phyloP scores from a whole-genome alignment of 257 asterid genomes.

The Solanum sparsipilum region DNA sequence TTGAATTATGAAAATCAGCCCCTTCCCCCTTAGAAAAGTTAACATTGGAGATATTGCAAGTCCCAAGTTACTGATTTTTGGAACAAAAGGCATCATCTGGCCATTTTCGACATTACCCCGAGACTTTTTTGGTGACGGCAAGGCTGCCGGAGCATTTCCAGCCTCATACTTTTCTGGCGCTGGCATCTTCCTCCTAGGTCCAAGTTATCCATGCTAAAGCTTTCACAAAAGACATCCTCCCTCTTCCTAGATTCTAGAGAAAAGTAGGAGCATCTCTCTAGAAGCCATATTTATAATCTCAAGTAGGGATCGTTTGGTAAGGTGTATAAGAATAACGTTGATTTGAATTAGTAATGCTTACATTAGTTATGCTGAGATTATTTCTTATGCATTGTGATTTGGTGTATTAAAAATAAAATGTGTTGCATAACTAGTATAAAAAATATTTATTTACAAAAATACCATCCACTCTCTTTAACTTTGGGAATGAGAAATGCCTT shows the following conservation, averaged over 20 bases:
- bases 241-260: background rate
- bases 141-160: background rate
- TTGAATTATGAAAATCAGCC: background rate
- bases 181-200: background rate
- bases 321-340: background rate
- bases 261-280: background rate
- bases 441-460: too few relatives aligned
- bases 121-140: background rate
- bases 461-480: background rate
- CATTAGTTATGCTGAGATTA: background rate
- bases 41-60: background rate
- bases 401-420: background rate
- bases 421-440: too few relatives aligned
- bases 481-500: background rate
- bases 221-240: background rate
- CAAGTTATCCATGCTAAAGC: background rate
- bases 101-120: background rate
- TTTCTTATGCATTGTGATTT: background rate
- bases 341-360: background rate
- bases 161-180: background rate
- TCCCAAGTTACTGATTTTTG: background rate
- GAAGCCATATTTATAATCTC: background rate
- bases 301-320: background rate
- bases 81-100: background rate
- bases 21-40: background rate